A percentile compares a stretch with the other conserved stretches of the same genome.
phyloP scores from a whole-genome alignment of 176 grass and related monocot genomes.

The Pontederia crassipes region DNA sequence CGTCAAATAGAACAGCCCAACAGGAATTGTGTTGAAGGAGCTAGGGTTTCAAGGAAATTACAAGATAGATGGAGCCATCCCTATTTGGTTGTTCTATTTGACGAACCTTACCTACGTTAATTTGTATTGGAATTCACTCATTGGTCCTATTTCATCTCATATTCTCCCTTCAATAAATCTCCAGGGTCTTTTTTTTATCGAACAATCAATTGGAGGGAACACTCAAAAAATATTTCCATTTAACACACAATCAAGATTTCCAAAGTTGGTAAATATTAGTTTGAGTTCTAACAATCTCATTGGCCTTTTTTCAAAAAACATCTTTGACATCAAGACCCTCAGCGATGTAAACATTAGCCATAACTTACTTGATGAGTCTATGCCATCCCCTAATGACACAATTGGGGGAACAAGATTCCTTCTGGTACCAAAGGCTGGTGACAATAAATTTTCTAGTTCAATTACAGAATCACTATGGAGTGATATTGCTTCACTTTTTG shows the following conservation, averaged over 20 bases:
- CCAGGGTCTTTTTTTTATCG: constrained; percentile 68
- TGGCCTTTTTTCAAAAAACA: constrained; percentile 43
- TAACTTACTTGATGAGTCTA: constrained; percentile 54
- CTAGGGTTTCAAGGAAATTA: constrained; percentile 63
- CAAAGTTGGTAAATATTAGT: constrained; percentile 54
- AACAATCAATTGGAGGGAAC: constrained; percentile 60
- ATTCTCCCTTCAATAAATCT: constrained; percentile 40
- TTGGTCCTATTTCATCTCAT: constrained; percentile 46
- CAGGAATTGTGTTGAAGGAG: constrained; percentile 57
- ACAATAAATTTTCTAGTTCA: constrained; percentile 59
- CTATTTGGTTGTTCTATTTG: constrained; percentile 52
- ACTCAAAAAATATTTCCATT: too few species aligned
- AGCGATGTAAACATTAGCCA: constrained; percentile 59
- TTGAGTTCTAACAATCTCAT: constrained; percentile 63
- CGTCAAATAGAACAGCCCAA: constrained; percentile 43
- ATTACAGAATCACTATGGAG: constrained; percentile 52
- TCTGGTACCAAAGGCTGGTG: constrained; percentile 63
- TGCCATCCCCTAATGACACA: constrained; percentile 34
- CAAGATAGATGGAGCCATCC: constrained; percentile 57
- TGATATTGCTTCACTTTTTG: constrained; percentile 49
- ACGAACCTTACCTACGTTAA: constrained; percentile 60
- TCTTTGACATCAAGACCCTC: constrained; percentile 47
- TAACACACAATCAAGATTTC: constrained; percentile 48
- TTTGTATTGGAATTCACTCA: constrained; percentile 59
- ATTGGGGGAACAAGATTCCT: constrained; percentile 38